Evolutionary conservation across 225 moss, liverwort and hornwort genomes (phyloP).

Genomic region (Rhytidiadelphus loreus): DNA sequence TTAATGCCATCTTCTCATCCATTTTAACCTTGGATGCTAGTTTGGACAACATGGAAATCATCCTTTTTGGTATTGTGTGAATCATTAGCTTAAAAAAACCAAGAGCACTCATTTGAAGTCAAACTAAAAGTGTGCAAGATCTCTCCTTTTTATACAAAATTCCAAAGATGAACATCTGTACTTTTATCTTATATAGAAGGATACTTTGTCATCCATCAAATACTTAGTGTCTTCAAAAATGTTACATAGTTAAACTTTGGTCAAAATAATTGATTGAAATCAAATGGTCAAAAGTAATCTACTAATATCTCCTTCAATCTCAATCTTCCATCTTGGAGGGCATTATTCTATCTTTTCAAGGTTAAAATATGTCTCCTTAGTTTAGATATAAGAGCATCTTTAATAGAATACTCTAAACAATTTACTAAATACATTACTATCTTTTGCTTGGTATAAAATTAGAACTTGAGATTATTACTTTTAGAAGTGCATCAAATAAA

Average conservation of each 20-base stretch:
- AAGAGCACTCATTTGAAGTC: not conserved
- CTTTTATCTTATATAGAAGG: too few relatives aligned
- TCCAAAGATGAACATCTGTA: too few relatives aligned
- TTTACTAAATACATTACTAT: not conserved
- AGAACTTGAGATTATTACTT: not conserved
- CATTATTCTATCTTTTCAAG: accelerated
- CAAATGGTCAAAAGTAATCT: not conserved
- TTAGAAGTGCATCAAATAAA: accelerated
- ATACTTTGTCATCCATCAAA: not conserved
- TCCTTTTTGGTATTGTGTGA: accelerated
- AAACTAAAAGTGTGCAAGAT: not conserved
- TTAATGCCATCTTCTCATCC: not conserved
- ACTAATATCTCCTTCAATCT: not conserved
- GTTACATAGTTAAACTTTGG: not conserved
- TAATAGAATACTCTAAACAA: not conserved
- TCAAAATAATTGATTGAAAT: not conserved
- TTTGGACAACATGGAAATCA: not conserved
- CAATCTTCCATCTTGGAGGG: accelerated
- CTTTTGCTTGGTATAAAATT: not conserved
- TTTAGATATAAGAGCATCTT: not conserved
- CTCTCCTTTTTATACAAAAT: too few relatives aligned
- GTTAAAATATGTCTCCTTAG: not conserved
- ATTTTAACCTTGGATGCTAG: accelerated
- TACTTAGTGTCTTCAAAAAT: accelerated
- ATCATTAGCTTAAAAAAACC: not conserved